phyloP scores from a whole-genome alignment of 2,329 filamentous ascomycete species.

The Scytalidium sp. region DNA sequence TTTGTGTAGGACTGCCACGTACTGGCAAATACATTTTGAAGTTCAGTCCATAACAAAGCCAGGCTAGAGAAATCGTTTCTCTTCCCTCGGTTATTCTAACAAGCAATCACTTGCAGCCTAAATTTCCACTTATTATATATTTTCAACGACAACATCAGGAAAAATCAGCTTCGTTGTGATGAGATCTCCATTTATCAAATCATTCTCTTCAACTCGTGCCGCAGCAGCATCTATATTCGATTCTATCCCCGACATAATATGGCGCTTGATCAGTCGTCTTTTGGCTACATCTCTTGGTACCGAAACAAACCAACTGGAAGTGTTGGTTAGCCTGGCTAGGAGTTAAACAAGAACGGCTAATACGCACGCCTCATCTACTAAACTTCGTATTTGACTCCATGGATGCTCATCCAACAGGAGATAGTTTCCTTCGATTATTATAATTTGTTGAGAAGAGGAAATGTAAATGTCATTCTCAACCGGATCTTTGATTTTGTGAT shows the following conservation, averaged over 20 bases:
- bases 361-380: constrained; percentile 41
- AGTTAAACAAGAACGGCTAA: neutral
- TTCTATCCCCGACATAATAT: constrained; percentile 27
- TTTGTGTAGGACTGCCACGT: too few species aligned
- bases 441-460: constrained; percentile 35
- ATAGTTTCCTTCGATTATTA: constrained; percentile 52
- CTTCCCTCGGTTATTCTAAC: too few species aligned
- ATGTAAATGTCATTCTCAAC: constrained; percentile 42
- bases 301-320: constrained; percentile 27
- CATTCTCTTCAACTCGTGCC: constrained; percentile 24
- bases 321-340: neutral
- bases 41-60: too few species aligned
- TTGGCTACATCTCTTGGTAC: constrained; percentile 18
- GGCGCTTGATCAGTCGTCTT: constrained; percentile 21
- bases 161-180: constrained; percentile 21
- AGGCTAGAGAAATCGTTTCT: too few species aligned
- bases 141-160: constrained; percentile 22
- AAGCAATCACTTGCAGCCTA: too few species aligned
- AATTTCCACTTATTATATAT: constrained; percentile 8
- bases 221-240: constrained; percentile 19
- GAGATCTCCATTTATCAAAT: constrained; percentile 27
- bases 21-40: too few species aligned
- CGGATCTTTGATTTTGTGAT: constrained; percentile 48
- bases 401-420: constrained; percentile 41
- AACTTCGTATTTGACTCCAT: constrained; percentile 38